Evolutionary conservation across 331 rosid genomes (phyloP).

Genomic region (Cydonia oblonga): DNA sequence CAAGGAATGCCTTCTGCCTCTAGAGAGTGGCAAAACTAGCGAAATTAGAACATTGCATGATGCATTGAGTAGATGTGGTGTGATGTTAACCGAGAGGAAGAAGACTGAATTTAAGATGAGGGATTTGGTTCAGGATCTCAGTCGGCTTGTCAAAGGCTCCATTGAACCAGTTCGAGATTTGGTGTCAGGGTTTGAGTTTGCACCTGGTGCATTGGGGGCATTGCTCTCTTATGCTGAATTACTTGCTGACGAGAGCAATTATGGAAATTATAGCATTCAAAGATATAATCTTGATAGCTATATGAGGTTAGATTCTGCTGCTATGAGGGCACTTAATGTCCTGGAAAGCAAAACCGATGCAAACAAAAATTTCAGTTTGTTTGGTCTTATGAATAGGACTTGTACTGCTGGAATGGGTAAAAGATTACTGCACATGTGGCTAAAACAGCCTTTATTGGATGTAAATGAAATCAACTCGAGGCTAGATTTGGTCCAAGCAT

Average conservation of each 20-base stretch:
- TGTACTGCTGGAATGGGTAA: slow-evolving; percentile 99
- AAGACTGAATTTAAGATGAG: slow-evolving; percentile 77
- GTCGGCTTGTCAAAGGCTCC: slow-evolving; percentile 91
- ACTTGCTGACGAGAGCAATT: slow-evolving; percentile 86
- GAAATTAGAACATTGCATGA: slow-evolving; percentile 54
- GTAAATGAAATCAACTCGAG: slow-evolving; percentile 68
- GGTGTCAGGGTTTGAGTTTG: slow-evolving; percentile 75
- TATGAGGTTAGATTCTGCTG: slow-evolving; percentile 96
- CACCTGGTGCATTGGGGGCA: slow-evolving; percentile 84
- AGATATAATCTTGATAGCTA: slow-evolving; percentile 66
- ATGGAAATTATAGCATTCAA: slow-evolving; percentile 63
- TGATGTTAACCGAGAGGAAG: slow-evolving; percentile 87
- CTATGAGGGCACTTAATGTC: slow-evolving; percentile 85
- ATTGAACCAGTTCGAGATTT: slow-evolving; percentile 82
- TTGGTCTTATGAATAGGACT: slow-evolving; percentile 92
- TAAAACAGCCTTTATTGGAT: slow-evolving; percentile 85
- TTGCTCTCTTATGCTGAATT: slow-evolving; percentile 75
- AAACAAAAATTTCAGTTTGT: slow-evolving; percentile 89
- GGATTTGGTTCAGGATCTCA: slow-evolving; percentile 83
- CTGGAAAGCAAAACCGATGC: slow-evolving; percentile 89
- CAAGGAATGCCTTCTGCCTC: slow-evolving; percentile 84
- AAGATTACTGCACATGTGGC: slow-evolving; percentile 83
- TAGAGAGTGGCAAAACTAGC: slow-evolving; percentile 47
- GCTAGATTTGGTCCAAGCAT: slow-evolving; percentile 81
- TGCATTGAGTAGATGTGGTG: slow-evolving; percentile 69